Base-by-base conservation (phyloP, 352 stramenopile genomes). In the Pythium utonaiense region DNA sequence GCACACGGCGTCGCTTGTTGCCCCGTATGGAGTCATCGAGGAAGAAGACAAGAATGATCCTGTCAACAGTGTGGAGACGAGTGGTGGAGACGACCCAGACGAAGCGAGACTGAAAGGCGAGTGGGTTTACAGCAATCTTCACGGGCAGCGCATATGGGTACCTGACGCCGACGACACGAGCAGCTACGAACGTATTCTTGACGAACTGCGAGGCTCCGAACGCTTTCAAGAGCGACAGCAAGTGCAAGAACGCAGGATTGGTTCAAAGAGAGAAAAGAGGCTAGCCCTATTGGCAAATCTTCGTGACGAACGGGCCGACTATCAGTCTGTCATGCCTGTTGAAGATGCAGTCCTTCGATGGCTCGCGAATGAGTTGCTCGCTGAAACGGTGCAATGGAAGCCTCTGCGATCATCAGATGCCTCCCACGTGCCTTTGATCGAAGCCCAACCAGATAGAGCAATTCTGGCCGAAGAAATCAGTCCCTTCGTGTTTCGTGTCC, bases 51-150 rank as follows among this genome's bases (percentile, higher is more conserved):
- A 25, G 6, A 10, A 27, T 4, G 40, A 5, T 17, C n/a, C 19
- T 1, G 27, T n/a, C n/a, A n/a, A 54, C 12, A 53, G 22, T 28
- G 14, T 1, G 13, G 8, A 19, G 30, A 36, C 7, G 16, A 47
- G 51, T 16, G 55, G 54, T 12, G 40, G 61, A 4, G 22, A 53
- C 19, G 6, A 17, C 28, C 48, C 14, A 31, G 4, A 52, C 27
- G 25, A 55, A 25, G 21, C 33, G 22, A 12, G 24, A 8, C 21
- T 6, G 44, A 42, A 5, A 22, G 53, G 55, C 21, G 25, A 68
- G 13, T 61, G 81, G 27, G 71, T 88, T 22, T 95, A 91, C 63
- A 95, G 86, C 59, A 93, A 93, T 24, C 62, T 93, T 1, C 86
- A 93, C 49, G 86, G 86, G 0, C 79, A 90, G 53, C 81, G 86